Evolutionary conservation across 768 basidiomycete species (phyloP).

Genomic region (Trametes maxima): DNA sequence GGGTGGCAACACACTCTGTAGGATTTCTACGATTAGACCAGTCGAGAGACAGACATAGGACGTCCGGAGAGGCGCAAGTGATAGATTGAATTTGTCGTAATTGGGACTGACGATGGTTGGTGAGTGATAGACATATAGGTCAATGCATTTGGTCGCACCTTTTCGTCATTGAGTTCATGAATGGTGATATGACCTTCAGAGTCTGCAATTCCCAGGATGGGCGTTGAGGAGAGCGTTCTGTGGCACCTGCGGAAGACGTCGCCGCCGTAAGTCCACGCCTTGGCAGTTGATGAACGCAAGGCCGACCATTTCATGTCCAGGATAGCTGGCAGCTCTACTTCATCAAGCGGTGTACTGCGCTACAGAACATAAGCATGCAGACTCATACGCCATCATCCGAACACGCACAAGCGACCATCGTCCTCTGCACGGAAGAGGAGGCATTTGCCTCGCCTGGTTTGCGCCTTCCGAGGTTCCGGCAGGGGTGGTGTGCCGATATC

Average conservation of each 20-base stretch:
- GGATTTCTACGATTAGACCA: slow-evolving; percentile 76
- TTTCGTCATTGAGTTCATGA: slow-evolving; percentile 52
- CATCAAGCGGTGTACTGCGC: slow-evolving; percentile 60
- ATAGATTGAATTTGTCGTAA: slow-evolving; percentile 47
- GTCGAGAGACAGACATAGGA: slow-evolving; percentile 88
- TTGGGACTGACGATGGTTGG: not conserved
- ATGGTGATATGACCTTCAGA: slow-evolving; percentile 81
- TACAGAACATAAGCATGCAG: not conserved
- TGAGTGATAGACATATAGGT: not conserved
- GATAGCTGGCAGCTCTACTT: slow-evolving; percentile 76
- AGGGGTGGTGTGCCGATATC: not conserved
- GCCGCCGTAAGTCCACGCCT: not conserved
- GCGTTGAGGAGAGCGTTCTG: slow-evolving; percentile 40
- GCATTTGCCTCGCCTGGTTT: slow-evolving; percentile 69
- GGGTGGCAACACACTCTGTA: slow-evolving; percentile 42
- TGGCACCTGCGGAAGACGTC: slow-evolving; percentile 54
- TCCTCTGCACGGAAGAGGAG: slow-evolving; percentile 58
- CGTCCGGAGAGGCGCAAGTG: slow-evolving; percentile 52
- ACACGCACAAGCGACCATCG: slow-evolving; percentile 41
- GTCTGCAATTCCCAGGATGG: slow-evolving; percentile 75
- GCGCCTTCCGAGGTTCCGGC: slow-evolving; percentile 23
- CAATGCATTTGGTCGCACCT: slow-evolving; percentile 41
- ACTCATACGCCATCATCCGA: not conserved
- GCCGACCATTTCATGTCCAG: slow-evolving; percentile 92
- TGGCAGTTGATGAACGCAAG: too few species aligned